phyloP scores from a whole-genome alignment of 1,284 basidiomycete genomes.

The Taiwanofungus camphoratus region DNA sequence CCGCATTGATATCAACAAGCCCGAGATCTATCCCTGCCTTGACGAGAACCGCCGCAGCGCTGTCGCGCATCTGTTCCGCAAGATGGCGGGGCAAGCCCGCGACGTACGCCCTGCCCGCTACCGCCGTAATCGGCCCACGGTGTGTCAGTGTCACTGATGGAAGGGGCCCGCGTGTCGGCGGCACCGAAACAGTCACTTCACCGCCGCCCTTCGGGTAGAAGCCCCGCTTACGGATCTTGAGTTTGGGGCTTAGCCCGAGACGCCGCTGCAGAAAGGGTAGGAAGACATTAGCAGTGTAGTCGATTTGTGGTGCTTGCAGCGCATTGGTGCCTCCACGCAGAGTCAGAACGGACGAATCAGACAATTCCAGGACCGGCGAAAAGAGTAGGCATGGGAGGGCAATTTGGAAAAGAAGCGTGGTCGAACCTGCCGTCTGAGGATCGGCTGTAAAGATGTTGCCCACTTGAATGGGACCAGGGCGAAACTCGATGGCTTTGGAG shows the following conservation, averaged over 20 bases:
- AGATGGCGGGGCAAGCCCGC: conserved; percentile 50
- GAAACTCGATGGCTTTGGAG: conserved; percentile 47
- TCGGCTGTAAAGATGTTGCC: conserved; percentile 50
- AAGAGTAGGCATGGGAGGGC: conserved; percentile 64
- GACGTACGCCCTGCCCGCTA: conserved; percentile 56
- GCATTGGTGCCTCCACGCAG: conserved; percentile 70
- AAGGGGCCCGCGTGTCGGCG: conserved; percentile 36
- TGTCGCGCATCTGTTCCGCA: conserved; percentile 47
- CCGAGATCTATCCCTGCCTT: conserved; percentile 18
- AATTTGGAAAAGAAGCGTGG: conserved; percentile 64
- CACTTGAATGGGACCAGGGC: conserved; percentile 39
- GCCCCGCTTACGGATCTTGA: conserved; percentile 49
- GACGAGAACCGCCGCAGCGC: conserved; percentile 40
- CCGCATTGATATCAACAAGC: conserved; percentile 35
- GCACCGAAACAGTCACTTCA: conserved; percentile 41
- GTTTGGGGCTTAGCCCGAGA: conserved; percentile 40
- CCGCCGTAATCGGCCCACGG: conserved; percentile 43
- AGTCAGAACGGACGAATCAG: conserved; percentile 36
- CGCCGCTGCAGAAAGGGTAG: conserved; percentile 57
- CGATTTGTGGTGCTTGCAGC: conserved; percentile 59
- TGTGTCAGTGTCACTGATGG: conserved; percentile 43
- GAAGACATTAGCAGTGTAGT: conserved; percentile 58
- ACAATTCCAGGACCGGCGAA: conserved; percentile 19
- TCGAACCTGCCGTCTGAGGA: conserved; percentile 63
- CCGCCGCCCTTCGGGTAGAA: conserved; percentile 71